These are phyloP conservation scores for Pseudoperonospora humuli DNA, from an alignment of 352 stramenopile genomes.

Conservation along the genomic window DNA sequence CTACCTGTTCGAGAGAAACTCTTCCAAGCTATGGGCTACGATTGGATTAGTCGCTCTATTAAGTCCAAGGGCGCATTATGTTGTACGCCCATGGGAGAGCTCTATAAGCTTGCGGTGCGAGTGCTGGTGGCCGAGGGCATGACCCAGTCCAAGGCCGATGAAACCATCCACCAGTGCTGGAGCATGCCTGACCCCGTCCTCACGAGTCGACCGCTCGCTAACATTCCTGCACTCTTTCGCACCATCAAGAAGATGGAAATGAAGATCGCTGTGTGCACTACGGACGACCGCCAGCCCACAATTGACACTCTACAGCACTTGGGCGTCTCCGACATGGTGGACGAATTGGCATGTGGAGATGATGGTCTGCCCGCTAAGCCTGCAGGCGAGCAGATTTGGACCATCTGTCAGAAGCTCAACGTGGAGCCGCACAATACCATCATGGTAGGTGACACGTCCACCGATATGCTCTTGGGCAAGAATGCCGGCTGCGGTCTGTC, in stretches of 20 bases:
- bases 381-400: constrained; percentile 79
- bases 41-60: constrained; percentile 77
- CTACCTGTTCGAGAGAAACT: constrained; percentile 78
- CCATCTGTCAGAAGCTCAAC: constrained; percentile 65
- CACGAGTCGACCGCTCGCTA: constrained; percentile 61
- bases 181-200: constrained; percentile 71
- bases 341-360: constrained; percentile 71
- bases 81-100: constrained; percentile 78
- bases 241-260: constrained; percentile 81
- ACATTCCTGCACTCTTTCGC: constrained; percentile 71
- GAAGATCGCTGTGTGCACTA: constrained; percentile 86
- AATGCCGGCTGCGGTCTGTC: constrained; percentile 71
- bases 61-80: constrained; percentile 76
- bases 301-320: constrained; percentile 72
- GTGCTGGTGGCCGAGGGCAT: constrained; percentile 72
- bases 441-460: constrained; percentile 84
- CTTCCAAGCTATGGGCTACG: constrained; percentile 82
- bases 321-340: constrained; percentile 65
- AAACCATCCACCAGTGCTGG: constrained; percentile 73
- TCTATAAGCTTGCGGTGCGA: constrained; percentile 75
- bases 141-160: constrained; percentile 43
- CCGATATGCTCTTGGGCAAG: constrained; percentile 74
- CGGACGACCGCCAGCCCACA: constrained; percentile 73
- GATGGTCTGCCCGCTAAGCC: constrained; percentile 79
- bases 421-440: constrained; percentile 81